Evolutionary conservation across 129 eudicot genomes (phyloP), one percentile per base, ranked within the genome.

Genomic region (Calendula officinalis): DNA sequence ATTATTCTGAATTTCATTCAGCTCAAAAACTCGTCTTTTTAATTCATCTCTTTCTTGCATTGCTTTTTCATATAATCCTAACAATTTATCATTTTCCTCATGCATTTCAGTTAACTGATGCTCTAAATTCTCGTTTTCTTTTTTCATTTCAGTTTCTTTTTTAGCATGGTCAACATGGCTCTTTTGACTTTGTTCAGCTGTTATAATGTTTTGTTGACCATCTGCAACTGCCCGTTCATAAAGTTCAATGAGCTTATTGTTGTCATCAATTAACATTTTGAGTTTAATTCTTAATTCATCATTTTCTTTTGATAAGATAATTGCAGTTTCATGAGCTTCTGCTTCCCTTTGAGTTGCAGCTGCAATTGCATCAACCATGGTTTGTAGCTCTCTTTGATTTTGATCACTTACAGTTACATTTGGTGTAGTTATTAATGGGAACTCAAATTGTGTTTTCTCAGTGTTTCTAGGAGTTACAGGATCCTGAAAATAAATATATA

Each of bases 301-400:
- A 36, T 94, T 94, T 75, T 94, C 99, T 78, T 89, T 89, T 56
- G 97, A 75, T 82, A 94, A 71, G n/a, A 72, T 61, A 17, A 92
- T 78, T 60, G 95, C 89, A 46, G 77, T 85, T 82, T 92, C 91
- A 57, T 92, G 98, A 58, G 96, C 96, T 81, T 94, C 89, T 62
- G 97, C 97, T 80, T 94, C 99, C 74, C 97, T 81, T 78, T 94
- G 87, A 76, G 92, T 94, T 66, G 95, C 99, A 77, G 95, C 87
- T 45, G 90, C 95, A 64, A 94, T 94, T 33, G 97, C 99, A 47
- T 94, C 97, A 64, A 94, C 99, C 92, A 94, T 89, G 14, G 97
- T 81, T 78, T 81, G 86, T 27, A 94, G 83, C 72, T 86, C 99
- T 45, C 66, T 72, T 53, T 94, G 97, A 72, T 89, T 72, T 53